These are phyloP conservation scores for Rutstroemia sp. DNA, from an alignment of 2,329 filamentous ascomycete genomes.

Conservation along the genomic window DNA sequence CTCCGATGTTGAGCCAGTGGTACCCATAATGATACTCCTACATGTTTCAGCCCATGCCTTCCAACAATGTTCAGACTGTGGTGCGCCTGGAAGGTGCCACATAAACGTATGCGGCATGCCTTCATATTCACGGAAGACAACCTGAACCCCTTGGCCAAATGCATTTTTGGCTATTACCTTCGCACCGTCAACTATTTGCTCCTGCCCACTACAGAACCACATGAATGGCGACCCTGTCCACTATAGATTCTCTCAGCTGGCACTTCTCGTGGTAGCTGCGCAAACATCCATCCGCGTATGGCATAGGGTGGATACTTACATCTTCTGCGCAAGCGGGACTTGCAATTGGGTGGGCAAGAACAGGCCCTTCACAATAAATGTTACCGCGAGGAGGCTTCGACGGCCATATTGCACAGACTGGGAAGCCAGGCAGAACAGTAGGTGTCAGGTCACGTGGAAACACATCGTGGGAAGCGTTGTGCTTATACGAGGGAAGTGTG, in stretches of 20 bases:
- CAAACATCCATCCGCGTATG: no score
- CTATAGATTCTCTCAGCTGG: background rate
- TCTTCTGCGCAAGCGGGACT: background rate
- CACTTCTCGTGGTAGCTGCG: no score
- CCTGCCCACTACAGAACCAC: background rate
- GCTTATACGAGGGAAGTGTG: background rate
- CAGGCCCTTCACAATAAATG: background rate
- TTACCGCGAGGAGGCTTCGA: background rate
- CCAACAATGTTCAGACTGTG: background rate
- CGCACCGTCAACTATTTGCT: slow-evolving; percentile 1
- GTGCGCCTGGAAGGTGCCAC: background rate
- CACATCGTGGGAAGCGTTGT: background rate
- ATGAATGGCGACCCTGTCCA: slow-evolving; percentile 5
- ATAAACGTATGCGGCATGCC: slow-evolving; percentile 3
- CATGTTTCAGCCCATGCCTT: background rate
- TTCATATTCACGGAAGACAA: background rate
- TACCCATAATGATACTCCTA: background rate
- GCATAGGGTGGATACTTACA: background rate
- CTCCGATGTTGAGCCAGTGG: background rate
- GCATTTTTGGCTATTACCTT: background rate
- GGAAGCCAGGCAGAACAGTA: background rate
- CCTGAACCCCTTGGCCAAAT: background rate
- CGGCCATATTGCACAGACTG: background rate
- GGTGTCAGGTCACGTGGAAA: background rate
- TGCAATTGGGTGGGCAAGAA: background rate